Percentiles rank a stretch among this genome's conserved stretches.
Evolutionary conservation across 352 stramenopile species (phyloP).

Genomic region (Proteromonas lacertae): DNA sequence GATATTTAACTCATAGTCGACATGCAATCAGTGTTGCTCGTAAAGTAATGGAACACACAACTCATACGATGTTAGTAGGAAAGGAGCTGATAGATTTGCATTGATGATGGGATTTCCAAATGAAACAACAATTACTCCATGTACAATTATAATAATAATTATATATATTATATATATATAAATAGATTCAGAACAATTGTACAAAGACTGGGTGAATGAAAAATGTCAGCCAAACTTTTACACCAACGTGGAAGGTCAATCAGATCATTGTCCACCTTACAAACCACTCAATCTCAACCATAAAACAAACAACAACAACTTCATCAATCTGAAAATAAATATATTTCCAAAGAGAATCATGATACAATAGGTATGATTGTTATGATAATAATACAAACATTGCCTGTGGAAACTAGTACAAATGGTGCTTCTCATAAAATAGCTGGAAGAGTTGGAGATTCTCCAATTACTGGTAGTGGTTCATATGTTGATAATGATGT

Average conservation of each 20-base stretch:
- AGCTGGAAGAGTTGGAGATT: constrained; percentile 40
- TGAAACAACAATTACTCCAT: constrained; percentile 27
- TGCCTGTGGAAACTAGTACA: constrained; percentile 27
- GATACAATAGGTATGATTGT: constrained; percentile 48
- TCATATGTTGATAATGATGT: constrained; percentile 37
- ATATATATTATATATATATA: no score
- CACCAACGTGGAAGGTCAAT: constrained; percentile 23
- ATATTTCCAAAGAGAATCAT: constrained; percentile 27
- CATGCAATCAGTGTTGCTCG: constrained; percentile 29
- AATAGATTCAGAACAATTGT: constrained; percentile 18
- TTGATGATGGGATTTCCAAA: constrained; percentile 48
- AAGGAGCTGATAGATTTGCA: constrained; percentile 37
- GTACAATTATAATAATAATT: no score
- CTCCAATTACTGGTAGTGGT: constrained; percentile 29
- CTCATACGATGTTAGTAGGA: constrained; percentile 38
- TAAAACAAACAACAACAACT: neutral
- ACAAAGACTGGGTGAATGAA: constrained; percentile 19
- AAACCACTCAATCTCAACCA: neutral
- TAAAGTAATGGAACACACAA: constrained; percentile 37
- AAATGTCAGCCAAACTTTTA: constrained; percentile 56
- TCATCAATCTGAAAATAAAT: constrained; percentile 1
- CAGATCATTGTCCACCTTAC: constrained; percentile 33
- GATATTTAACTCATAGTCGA: constrained; percentile 29
- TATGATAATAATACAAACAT: neutral
- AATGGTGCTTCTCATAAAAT: constrained; percentile 54